Base-by-base conservation (phyloP, 2,329 filamentous ascomycete species). In the Ascochyta fabae region DNA sequence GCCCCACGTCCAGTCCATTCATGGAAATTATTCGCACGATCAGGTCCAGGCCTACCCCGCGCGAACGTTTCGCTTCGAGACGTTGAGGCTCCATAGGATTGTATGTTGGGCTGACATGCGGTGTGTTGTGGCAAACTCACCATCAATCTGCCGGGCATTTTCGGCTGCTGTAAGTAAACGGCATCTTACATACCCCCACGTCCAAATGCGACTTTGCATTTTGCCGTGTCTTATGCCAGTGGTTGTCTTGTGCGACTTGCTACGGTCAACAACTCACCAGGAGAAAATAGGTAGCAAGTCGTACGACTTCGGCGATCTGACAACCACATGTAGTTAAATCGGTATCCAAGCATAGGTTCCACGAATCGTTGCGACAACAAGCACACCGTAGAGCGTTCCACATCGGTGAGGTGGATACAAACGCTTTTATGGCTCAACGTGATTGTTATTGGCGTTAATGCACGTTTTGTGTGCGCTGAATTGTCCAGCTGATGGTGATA, bases 11-110 rank as follows among this genome's bases (percentile, higher is more conserved):
- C 29, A 15, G 10, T 15, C 45, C 39, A 27, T 15, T 19, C 38
- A 42, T 10, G 49, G 54, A 49, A 42, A 27, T 23, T 12, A 24
- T 41, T 26, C 39, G 33, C 46, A 38, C 26, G 39, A 41, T 42
- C 19, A 27, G 33, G 40, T 49, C 35, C 23, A 42, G 41, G 42
- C 19, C 19, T 19, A 42, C 47, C 42, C 47, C 53, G 29, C 47
- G 22, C 31, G 6, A 33, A 43, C 15, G n/a, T 38, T 26, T 51
- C 47, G 38, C 26, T 51, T 51, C 47, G 24, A 47, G 29, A 31
- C 48, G 47, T 44, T 51, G 53, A 43, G 38, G 42, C 43, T 51
- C 43, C 42, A 27, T 23, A 15, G 16, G 6, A 38, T 51, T 16
- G 43, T 38, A 47, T 26, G 24, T 47, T 29, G n/a, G 36, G 47